Evolutionary conservation across 2,329 filamentous ascomycete genomes (phyloP).

Genomic region (Fusarium virguliforme): DNA sequence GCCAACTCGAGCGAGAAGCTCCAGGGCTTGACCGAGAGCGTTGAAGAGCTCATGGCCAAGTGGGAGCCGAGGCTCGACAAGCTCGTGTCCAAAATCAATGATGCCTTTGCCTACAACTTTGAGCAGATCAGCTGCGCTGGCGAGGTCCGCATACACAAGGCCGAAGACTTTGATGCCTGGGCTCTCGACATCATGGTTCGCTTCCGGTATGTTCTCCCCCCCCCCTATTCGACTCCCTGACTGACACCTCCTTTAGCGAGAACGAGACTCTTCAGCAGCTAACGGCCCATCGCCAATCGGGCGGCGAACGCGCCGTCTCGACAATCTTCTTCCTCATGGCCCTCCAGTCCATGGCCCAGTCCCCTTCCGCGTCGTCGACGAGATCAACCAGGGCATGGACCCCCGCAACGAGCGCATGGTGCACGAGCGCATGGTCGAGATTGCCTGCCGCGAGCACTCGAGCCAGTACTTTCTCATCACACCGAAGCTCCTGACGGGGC

Average conservation of each 20-base stretch:
- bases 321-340: conserved; percentile 99
- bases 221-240: neutral
- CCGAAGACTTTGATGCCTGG: conserved; percentile 95
- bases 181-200: conserved; percentile 94
- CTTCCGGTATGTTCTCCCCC: conserved; percentile 77
- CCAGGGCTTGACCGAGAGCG: conserved; percentile 69
- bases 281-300: conserved; percentile 93
- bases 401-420: conserved; percentile 98
- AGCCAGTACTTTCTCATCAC: conserved; percentile 97
- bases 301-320: conserved; percentile 94
- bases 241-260: conserved; percentile 67
- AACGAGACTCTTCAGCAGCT: conserved; percentile 88
- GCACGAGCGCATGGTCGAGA: conserved; percentile 97
- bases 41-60: conserved; percentile 75
- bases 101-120: conserved; percentile 94
- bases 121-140: conserved; percentile 94
- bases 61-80: conserved; percentile 91
- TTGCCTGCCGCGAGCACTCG: conserved; percentile 88
- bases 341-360: conserved; percentile 91
- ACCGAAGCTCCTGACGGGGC: conserved; percentile 88
- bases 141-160: conserved; percentile 89
- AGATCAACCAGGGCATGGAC: conserved; percentile 99
- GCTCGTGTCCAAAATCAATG: conserved; percentile 85
- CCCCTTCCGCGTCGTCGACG: conserved; percentile 97
- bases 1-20: conserved; percentile 70